These are phyloP conservation scores for Leccinum huronense DNA, from an alignment of 1,284 basidiomycete genomes.

Conservation along the genomic window DNA sequence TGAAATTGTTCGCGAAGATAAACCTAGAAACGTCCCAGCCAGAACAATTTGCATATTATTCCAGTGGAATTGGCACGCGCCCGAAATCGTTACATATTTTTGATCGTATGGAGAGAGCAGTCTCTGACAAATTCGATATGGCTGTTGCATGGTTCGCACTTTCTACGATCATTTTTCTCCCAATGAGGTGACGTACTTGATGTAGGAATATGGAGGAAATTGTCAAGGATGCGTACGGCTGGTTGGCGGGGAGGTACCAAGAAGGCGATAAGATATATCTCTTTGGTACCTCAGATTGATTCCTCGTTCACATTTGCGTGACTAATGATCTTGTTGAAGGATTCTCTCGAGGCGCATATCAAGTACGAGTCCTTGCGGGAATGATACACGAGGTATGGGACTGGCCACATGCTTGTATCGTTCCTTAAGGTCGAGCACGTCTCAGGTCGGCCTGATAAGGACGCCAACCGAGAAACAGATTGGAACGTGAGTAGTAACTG, in stretches of 20 bases:
- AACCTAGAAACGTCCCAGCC: constrained; percentile 11
- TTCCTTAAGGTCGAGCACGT: neutral
- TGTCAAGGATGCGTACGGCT: constrained; percentile 38
- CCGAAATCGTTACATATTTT: constrained; percentile 19
- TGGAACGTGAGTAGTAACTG: constrained; percentile 9
- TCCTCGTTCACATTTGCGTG: neutral
- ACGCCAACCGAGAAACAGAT: constrained; percentile 21
- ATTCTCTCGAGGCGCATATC: constrained; percentile 45
- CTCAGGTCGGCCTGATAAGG: constrained; percentile 20
- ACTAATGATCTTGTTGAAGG: constrained; percentile 26
- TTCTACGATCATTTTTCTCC: no score
- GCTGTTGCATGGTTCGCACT: constrained; percentile 29
- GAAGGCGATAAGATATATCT: constrained; percentile 42
- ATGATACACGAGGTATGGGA: constrained; percentile 39
- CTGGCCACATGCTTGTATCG: neutral
- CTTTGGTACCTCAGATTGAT: constrained; percentile 37
- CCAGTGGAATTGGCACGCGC: constrained; percentile 37
- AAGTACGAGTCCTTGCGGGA: constrained; percentile 39
- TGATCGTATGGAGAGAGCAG: constrained; percentile 6
- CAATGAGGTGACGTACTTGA: neutral
- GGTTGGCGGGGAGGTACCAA: constrained; percentile 40
- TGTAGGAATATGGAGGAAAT: constrained; percentile 33
- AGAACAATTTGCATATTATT: constrained; percentile 33
- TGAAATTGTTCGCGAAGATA: constrained; percentile 29
- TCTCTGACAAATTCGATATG: constrained; percentile 22